Conservation (phyloP, 108 stramenopile genomes). For the Nitzschia sp. region DNA sequence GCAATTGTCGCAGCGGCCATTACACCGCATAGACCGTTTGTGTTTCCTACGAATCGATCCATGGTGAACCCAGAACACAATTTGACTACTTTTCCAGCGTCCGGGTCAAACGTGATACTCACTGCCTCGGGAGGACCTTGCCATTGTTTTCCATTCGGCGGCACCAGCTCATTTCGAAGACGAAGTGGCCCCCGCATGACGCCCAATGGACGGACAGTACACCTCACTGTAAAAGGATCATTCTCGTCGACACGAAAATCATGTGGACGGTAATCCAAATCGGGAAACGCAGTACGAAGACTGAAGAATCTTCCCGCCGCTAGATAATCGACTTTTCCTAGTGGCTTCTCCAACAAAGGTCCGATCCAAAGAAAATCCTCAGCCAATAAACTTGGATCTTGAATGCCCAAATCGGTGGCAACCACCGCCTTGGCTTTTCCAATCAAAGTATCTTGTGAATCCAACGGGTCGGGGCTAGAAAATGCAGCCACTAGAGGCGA, state of each 20-base stretch:
- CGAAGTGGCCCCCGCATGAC: conserved; percentile 3
- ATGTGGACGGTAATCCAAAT: conserved; percentile 7
- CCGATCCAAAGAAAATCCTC: conserved; percentile 5
- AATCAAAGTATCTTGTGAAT: background rate
- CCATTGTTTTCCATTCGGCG: conserved; percentile 2
- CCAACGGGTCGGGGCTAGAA: background rate
- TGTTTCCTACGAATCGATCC: conserved; percentile 1
- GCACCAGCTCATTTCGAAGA: background rate
- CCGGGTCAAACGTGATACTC: background rate
- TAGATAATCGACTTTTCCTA: conserved; percentile 2
- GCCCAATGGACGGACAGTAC: background rate
- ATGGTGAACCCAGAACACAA: conserved; percentile 5
- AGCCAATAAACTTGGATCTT: background rate
- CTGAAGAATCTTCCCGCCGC: conserved; percentile 6
- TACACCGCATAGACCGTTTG: conserved; percentile 2
- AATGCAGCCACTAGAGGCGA: background rate
- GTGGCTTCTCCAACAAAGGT: background rate
- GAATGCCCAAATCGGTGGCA: background rate
- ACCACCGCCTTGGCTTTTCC: conserved; percentile 28
- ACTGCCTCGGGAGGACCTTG: conserved; percentile 1
- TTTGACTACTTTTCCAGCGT: background rate
- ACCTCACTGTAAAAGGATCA: background rate
- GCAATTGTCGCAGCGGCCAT: background rate
- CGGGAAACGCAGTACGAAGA: conserved; percentile 8
- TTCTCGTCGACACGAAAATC: conserved; percentile 1